Conservation (phyloP, 495 filamentous ascomycete genomes). For the Penicillium desertorum region DNA sequence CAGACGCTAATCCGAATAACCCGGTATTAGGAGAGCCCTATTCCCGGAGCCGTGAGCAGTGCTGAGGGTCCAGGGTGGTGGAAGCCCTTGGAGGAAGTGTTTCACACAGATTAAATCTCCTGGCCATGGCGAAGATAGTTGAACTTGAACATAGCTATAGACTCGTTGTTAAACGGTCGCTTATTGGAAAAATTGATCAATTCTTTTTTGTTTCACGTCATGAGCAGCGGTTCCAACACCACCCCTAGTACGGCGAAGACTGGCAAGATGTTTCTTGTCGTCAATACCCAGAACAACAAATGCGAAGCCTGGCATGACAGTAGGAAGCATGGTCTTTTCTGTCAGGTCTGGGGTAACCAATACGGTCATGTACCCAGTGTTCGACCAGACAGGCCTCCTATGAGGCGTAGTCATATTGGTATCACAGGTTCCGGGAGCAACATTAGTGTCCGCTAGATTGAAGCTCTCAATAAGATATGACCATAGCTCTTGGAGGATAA, state of each 20-base stretch:
- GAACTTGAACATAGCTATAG: neutral
- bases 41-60: conserved; percentile 62
- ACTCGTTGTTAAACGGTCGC: conserved; percentile 16
- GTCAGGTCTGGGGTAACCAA: conserved; percentile 28
- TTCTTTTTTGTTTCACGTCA: conserved; percentile 68
- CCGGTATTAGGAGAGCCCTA: conserved; percentile 45
- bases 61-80: conserved; percentile 68
- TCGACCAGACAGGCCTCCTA: conserved; percentile 49
- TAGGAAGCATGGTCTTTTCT: neutral
- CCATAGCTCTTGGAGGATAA: conserved; percentile 70
- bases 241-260: conserved; percentile 66
- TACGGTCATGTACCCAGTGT: conserved; percentile 62
- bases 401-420: neutral
- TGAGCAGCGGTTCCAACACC: conserved; percentile 73
- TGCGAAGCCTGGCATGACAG: conserved; percentile 21
- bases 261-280: conserved; percentile 63
- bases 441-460: conserved; percentile 31
- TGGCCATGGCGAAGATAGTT: neutral
- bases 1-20: neutral
- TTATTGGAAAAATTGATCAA: conserved; percentile 68
- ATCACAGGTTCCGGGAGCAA: conserved; percentile 10
- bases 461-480: conserved; percentile 57
- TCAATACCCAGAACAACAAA: conserved; percentile 38
- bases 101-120: conserved; percentile 52
- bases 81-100: conserved; percentile 70